Conservation (phyloP, 768 basidiomycete genomes). For the Psilocybe azurescens region DNA sequence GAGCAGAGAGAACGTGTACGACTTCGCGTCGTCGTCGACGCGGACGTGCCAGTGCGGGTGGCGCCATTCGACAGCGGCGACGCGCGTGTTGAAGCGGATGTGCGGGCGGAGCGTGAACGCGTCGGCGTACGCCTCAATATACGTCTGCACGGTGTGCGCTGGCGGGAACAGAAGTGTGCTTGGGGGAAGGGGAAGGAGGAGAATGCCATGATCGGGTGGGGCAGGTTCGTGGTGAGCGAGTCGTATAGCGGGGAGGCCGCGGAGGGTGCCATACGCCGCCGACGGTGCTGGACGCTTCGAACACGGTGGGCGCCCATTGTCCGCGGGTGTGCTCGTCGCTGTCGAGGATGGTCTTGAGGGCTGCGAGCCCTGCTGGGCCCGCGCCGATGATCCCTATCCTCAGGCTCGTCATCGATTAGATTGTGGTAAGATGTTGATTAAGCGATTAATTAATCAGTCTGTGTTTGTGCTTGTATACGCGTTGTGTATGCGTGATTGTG, state of each 20-base stretch:
- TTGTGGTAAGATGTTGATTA: too few relatives aligned
- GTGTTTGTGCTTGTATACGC: conserved; percentile 21
- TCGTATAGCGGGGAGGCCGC: conserved; percentile 79
- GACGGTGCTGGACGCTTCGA: conserved; percentile 66
- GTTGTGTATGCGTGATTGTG: conserved; percentile 1
- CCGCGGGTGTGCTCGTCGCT: conserved; percentile 59
- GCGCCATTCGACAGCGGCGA: conserved; percentile 48
- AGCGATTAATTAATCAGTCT: not conserved
- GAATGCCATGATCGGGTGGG: conserved; percentile 80
- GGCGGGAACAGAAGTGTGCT: conserved; percentile 73
- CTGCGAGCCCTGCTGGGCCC: conserved; percentile 76
- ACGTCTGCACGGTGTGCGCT: conserved; percentile 66
- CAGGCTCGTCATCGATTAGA: not conserved
- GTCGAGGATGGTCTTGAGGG: conserved; percentile 68
- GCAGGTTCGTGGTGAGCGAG: conserved; percentile 81
- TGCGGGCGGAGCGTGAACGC: conserved; percentile 64
- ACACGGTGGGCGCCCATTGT: conserved; percentile 66
- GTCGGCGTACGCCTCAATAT: conserved; percentile 69
- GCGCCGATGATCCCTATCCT: conserved; percentile 75
- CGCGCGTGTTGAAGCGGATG: conserved; percentile 66
- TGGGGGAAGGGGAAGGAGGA: conserved; percentile 70
- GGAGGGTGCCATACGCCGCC: conserved; percentile 80
- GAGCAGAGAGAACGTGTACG: conserved; percentile 60
- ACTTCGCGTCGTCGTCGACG: conserved; percentile 28
- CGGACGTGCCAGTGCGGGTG: conserved; percentile 52